phyloP scores from a whole-genome alignment of 2,329 filamentous ascomycete species.

The Taxawa tesnikishii region DNA sequence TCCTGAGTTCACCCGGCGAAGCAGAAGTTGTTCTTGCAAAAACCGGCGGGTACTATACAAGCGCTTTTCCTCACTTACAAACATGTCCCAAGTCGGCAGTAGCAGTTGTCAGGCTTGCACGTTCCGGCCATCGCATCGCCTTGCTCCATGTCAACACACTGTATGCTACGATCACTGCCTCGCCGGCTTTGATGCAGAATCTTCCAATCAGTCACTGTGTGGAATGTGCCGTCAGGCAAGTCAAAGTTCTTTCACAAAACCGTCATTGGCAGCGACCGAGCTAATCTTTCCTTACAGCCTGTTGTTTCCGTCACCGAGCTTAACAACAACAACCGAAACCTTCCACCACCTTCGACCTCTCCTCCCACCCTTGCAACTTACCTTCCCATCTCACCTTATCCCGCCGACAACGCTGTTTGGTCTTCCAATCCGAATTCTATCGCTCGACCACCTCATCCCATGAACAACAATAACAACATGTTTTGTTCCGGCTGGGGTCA shows the following conservation, averaged over 20 bases:
- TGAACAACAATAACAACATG: not conserved
- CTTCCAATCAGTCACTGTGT: slow-evolving; percentile 1
- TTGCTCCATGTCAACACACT: slow-evolving; percentile 6
- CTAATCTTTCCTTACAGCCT: not conserved
- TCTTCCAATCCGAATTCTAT: not conserved
- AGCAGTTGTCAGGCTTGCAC: slow-evolving; percentile 2
- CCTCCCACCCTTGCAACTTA: too few relatives aligned
- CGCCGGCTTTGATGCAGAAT: slow-evolving; percentile 1
- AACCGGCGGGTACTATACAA: too few relatives aligned
- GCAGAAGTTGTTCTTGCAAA: too few relatives aligned
- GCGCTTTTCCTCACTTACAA: too few relatives aligned
- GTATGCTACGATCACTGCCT: slow-evolving; percentile 8
- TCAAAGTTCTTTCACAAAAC: not conserved
- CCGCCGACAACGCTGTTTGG: not conserved
- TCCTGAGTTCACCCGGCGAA: too few relatives aligned
- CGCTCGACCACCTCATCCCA: not conserved
- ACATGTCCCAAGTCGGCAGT: slow-evolving; percentile 5
- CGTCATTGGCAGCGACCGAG: not conserved
- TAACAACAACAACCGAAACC: too few relatives aligned
- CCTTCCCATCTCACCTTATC: not conserved
- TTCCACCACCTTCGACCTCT: too few relatives aligned
- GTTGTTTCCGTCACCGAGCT: not conserved
- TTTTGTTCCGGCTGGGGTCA: not conserved
- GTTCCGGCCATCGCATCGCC: not conserved
- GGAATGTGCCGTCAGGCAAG: slow-evolving; percentile 3